Percentiles rank a stretch among this genome's conserved stretches.
phyloP scores from a whole-genome alignment of 768 basidiomycete genomes.

The Grammothele lineata region DNA sequence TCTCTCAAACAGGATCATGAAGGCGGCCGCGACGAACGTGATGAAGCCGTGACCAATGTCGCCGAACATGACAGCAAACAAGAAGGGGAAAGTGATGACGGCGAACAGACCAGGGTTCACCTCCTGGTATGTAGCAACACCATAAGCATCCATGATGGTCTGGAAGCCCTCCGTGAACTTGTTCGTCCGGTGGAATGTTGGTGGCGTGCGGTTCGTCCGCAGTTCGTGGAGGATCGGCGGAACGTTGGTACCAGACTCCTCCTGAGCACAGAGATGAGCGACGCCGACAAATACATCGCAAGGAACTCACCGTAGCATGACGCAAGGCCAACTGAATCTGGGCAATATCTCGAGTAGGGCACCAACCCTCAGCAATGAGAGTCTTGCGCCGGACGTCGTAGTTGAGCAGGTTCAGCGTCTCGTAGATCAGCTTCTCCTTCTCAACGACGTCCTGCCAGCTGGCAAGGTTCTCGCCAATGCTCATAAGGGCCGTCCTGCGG shows the following conservation, averaged over 20 bases:
- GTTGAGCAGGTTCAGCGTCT: constrained; percentile 92
- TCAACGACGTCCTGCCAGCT: constrained; percentile 92
- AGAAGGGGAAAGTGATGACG: constrained; percentile 91
- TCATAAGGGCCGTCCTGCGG: constrained; percentile 77
- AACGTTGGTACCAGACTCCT: constrained; percentile 89
- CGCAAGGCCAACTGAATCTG: constrained; percentile 83
- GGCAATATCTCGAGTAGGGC: constrained; percentile 87
- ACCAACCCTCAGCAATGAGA: constrained; percentile 96
- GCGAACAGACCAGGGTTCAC: constrained; percentile 96
- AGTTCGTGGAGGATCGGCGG: constrained; percentile 92
- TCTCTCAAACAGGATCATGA: constrained; percentile 86
- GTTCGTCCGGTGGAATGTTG: constrained; percentile 92
- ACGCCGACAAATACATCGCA: not conserved
- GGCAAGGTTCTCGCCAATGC: constrained; percentile 77
- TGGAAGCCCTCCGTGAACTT: constrained; percentile 98
- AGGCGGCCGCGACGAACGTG: constrained; percentile 68
- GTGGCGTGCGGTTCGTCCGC: constrained; percentile 85
- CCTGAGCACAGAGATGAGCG: constrained; percentile 33
- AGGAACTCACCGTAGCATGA: constrained; percentile 63
- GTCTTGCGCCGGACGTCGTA: constrained; percentile 94
- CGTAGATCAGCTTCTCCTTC: constrained; percentile 95
- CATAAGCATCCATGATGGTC: constrained; percentile 97
- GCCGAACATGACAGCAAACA: constrained; percentile 99
- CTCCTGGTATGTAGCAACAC: constrained; percentile 92
- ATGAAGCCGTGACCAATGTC: constrained; percentile 95